Percentiles rank a stretch among this genome's conserved stretches.
Evolutionary conservation across 2,329 filamentous ascomycete species (phyloP).

Genomic region (Purpureocillium takamizusanense): DNA sequence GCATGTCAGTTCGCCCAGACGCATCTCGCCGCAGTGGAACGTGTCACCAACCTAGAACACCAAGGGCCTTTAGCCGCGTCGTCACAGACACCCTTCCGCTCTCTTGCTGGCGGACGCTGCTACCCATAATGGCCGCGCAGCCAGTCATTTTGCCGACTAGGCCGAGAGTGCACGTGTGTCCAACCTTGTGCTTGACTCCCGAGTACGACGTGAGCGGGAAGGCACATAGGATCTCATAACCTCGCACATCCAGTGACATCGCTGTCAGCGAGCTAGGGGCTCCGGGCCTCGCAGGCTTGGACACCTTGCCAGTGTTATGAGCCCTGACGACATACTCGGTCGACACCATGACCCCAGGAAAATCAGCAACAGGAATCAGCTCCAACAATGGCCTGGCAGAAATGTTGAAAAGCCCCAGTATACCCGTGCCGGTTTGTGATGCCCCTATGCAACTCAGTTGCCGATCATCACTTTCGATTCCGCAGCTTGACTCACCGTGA

Average conservation of each 20-base stretch:
- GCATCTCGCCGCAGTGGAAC: not conserved
- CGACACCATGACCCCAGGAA: constrained; percentile 57
- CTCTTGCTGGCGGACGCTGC: constrained; percentile 41
- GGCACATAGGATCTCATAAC: constrained; percentile 75
- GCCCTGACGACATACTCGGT: constrained; percentile 63
- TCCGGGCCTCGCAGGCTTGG: constrained; percentile 36
- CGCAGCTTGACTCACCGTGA: constrained; percentile 42
- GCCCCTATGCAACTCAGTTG: constrained; percentile 22
- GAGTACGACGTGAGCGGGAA: constrained; percentile 56
- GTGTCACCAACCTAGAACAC: constrained; percentile 51
- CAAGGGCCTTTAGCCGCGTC: constrained; percentile 70
- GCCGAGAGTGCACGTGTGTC: constrained; percentile 62
- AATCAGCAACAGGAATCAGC: constrained; percentile 59
- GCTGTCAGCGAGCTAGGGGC: constrained; percentile 44
- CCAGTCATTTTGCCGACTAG: constrained; percentile 86
- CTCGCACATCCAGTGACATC: constrained; percentile 52
- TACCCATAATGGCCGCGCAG: constrained; percentile 62
- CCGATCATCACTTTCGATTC: too few relatives aligned
- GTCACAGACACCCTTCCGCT: constrained; percentile 57
- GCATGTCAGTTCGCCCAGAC: not conserved
- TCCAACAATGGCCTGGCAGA: constrained; percentile 53
- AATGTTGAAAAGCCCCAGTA: constrained; percentile 82
- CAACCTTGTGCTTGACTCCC: constrained; percentile 19
- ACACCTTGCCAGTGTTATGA: constrained; percentile 58
- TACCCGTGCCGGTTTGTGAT: constrained; percentile 58